Evolutionary conservation across 148 eudicot genomes (phyloP), one percentile per base, ranked within the genome.

Genomic region (Hydrangea macrophylla): DNA sequence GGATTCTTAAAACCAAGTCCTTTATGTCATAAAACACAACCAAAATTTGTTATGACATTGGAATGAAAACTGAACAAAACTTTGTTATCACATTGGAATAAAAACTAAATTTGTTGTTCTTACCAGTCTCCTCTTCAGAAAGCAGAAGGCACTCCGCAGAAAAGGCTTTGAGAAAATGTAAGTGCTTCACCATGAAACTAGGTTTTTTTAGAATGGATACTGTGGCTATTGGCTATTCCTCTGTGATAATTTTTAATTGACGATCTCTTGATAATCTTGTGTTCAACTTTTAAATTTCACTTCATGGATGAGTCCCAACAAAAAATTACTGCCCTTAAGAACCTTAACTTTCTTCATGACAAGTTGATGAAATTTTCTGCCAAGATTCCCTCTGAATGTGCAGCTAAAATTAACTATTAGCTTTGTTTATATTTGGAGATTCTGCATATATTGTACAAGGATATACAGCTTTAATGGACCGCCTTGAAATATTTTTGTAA

Each of bases 41-140:
- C n/a, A 48, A 6, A 18, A 0, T 15, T n/a, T n/a, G n/a, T 48
- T 22, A 18, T 48, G 22, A 48, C n/a, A 17, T 15, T 59, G 30
- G 24, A 40, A 17, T 39, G 30, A 22, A 59, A 36, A 6, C n/a
- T 2, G 2, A 27, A 1, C n/a, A n/a, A n/a, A n/a, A n/a, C n/a
- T n/a, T n/a, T n/a, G n/a, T 48, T 22, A 18, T 48, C 53, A 48
- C n/a, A 17, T 15, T 59, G 30, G 24, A 40, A 17, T 39, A 30
- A 22, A 59, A 36, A 6, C n/a, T 2, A 5, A 27, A 1, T 65
- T 67, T 55, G 23, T 60, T 27, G 5, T 69, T 72, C 65, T 58
- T 74, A 12, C 54, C 78, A 82, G 85, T 69, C 71, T 65, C 60
- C 63, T 75, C 68, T 73, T 78, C 80, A 37, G 70, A 64, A 60